Conservation (phyloP, 441 rosid genomes). For the Gossypium gossypioides region DNA sequence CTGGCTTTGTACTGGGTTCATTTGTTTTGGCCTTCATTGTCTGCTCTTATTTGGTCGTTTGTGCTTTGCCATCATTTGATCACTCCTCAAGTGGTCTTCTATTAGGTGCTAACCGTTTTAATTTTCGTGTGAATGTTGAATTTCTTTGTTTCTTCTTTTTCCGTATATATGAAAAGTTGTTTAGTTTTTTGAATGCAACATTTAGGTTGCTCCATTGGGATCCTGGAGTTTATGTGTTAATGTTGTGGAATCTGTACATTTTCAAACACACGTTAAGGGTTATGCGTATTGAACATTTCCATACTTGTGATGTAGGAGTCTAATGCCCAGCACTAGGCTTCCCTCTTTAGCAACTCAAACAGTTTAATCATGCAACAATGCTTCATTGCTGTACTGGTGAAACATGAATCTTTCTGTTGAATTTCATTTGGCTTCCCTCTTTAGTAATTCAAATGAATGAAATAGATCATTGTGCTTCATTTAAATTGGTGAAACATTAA, state of each 20-base stretch:
- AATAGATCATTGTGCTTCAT: neutral
- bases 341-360: neutral
- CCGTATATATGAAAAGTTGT: neutral
- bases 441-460: neutral
- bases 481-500: neutral
- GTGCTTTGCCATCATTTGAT: neutral
- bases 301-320: neutral
- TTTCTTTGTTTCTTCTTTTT: neutral
- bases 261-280: neutral
- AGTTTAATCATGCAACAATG: neutral
- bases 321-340: neutral
- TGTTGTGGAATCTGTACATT: neutral
- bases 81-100: neutral
- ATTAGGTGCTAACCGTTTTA: neutral
- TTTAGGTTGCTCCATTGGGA: neutral
- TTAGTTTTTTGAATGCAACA: neutral
- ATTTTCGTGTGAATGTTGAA: neutral
- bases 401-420: neutral
- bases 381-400: neutral
- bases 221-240: neutral
- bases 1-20: neutral
- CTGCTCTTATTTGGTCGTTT: neutral
- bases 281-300: neutral
- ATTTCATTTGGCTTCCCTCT: neutral
- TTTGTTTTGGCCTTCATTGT: neutral